A percentile compares a stretch with the other conserved stretches of the same genome.
These are phyloP conservation scores for Wickerhamiella infanticola DNA, from an alignment of 1,139 yeast genomes.

Conservation along the genomic window DNA sequence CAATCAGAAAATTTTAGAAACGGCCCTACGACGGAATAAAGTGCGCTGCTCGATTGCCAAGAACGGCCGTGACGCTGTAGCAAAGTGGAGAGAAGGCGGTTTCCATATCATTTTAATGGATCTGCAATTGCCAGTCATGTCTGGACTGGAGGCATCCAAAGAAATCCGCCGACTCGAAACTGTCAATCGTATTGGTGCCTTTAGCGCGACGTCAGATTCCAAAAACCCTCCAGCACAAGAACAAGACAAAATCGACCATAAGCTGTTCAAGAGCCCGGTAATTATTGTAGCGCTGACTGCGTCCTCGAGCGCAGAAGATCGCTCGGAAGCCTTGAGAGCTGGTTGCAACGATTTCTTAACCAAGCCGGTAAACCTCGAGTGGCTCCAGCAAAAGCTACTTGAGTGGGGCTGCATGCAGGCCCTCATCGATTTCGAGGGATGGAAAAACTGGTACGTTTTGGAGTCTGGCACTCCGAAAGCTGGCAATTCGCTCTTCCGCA, in stretches of 20 bases:
- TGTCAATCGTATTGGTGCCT: constrained; percentile 68
- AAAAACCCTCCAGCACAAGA: constrained; percentile 5
- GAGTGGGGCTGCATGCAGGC: constrained; percentile 97
- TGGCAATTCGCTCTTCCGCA: not conserved
- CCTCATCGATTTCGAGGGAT: constrained; percentile 85
- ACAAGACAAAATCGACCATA: constrained; percentile 43
- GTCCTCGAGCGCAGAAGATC: constrained; percentile 71
- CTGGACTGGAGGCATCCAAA: constrained; percentile 85
- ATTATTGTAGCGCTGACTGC: constrained; percentile 95
- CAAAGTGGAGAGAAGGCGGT: constrained; percentile 85
- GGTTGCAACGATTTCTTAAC: constrained; percentile 95
- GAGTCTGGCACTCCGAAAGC: not conserved
- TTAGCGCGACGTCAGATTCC: constrained; percentile 25
- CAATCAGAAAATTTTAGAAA: constrained; percentile 82
- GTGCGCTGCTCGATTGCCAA: constrained; percentile 78
- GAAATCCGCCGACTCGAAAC: constrained; percentile 75
- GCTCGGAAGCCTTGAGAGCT: constrained; percentile 82
- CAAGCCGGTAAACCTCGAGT: constrained; percentile 88
- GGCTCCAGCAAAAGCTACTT: constrained; percentile 87
- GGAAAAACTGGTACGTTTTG: constrained; percentile 57
- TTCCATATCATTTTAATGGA: constrained; percentile 89
- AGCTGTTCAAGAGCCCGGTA: constrained; percentile 69
- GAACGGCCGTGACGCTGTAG: constrained; percentile 85
- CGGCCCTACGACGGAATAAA: constrained; percentile 75
- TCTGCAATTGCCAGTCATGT: constrained; percentile 82